Percentiles rank a stretch among this genome's conserved stretches.
phyloP scores from a whole-genome alignment of 495 filamentous ascomycete species.

The Penicillium subrubescens region DNA sequence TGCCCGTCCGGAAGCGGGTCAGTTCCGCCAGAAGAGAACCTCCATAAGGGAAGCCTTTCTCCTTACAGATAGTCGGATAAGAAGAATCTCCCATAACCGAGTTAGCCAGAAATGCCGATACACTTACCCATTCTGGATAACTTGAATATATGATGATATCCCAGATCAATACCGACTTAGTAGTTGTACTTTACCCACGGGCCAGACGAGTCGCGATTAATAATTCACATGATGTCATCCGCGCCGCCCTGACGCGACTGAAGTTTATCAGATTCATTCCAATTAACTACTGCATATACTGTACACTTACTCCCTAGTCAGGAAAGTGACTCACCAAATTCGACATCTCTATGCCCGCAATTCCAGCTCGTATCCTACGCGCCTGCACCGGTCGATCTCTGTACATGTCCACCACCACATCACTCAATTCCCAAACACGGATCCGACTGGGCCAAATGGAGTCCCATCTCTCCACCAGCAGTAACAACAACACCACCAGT shows the following conservation, averaged over 20 bases:
- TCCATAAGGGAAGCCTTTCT: neutral
- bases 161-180: too few relatives aligned
- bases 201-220: constrained; percentile 16
- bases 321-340: neutral
- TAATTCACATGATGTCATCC: constrained; percentile 31
- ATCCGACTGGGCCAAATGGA: constrained; percentile 49
- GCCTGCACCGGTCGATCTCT: constrained; percentile 8
- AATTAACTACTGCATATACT: neutral
- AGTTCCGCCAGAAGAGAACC: neutral
- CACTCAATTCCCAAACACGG: neutral
- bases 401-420: constrained; percentile 31
- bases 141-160: neutral
- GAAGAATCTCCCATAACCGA: neutral
- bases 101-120: neutral
- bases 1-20: neutral
- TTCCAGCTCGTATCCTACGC: constrained; percentile 9
- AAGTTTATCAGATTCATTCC: constrained; percentile 13
- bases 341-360: constrained; percentile 12
- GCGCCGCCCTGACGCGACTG: neutral
- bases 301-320: neutral
- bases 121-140: neutral
- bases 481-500: neutral
- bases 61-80: neutral
- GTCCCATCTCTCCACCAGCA: constrained; percentile 49
- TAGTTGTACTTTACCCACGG: neutral